Evolutionary conservation across 176 grass and related monocot species (phyloP), one percentile per base, ranked within the genome.

Genomic region (Bonia amplexicaulis): DNA sequence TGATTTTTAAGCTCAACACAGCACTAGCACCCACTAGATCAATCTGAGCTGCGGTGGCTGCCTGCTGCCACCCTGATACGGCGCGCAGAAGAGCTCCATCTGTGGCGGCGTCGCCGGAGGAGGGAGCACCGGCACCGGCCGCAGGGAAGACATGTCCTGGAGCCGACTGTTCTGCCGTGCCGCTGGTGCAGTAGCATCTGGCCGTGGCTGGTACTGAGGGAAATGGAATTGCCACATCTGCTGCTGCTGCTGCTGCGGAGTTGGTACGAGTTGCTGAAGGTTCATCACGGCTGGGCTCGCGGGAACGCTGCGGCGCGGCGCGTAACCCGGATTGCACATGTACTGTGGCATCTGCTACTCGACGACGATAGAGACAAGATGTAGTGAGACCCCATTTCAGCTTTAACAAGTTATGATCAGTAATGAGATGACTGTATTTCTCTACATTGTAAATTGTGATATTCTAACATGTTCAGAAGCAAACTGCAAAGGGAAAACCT

Each of bases 151-250:
- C 12, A 87, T 62, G 76, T 85, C 64, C 35, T 69, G 83, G 64
- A 85, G 39, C 35, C 73, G 63, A 63, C 25, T 45, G 63, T 15
- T 61, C 16, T 87, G 85, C 89, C 89, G 70, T 1, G 80, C 65
- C 3, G 57, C 71, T 7, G 71, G n/a, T 9, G 72, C 1, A 0
- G 42, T 25, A 26, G 69, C 76, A 0, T 84, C 62, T 51, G 23
- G 42, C 75, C 76, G 67, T 19, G 69, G n/a, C 3, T 90, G 85
- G 80, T 91, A 91, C 33, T 70, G 89, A 33, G 85, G 40, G 35
- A 80, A 72, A 69, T 87, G 89, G 61, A 63, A 80, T 26, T 76
- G 85, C 89, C 89, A 90, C 80, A 84, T 46, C 84, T 86, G 84
- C 79, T 86, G 82, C 73, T 84, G 81, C 25, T 76, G 79, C 17